Evolutionary conservation across 228 moss, liverwort and hornwort genomes (phyloP), one percentile per base, ranked within the genome.

Genomic region (Sphagnum magellanicum): DNA sequence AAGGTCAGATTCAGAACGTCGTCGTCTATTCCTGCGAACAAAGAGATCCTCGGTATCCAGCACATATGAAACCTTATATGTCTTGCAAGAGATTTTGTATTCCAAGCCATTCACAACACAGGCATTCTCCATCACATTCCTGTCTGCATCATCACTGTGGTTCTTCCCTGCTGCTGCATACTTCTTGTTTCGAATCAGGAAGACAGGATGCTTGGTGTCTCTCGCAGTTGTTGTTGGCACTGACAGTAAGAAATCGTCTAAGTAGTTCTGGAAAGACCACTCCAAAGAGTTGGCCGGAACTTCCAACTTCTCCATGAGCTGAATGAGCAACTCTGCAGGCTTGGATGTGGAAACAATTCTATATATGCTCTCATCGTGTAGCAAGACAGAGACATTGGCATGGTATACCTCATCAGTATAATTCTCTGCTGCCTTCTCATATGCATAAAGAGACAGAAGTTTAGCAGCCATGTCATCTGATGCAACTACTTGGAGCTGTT

Each of bases 271-370:
- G 63, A 86, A 86, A 14, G 70, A 49, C 53, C 52, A 72, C 70
- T 79, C 85, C 77, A 86, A 50, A 4, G 77, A 75, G 72, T 73
- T 81, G 14, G 76, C 67, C 51, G 85, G 69, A 32, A 81, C 71
- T 52, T 86, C 82, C 8, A 81, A 70, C 79, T 81, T 86, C 59
- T 86, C 85, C 85, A 82, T 86, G 49, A 86, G 66, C 74, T 86
- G 82, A 60, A 86, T 79, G 12, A 76, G 55, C 67, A 81, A 86
- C 53, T 77, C 71, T 16, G 51, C 74, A 49, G 79, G 68, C 68
- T 79, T 81, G 51, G 68, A 76, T 61, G 48, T 86, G 63, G 79
- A 76, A 70, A 76, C 85, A 72, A 86, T 79, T 71, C 85, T 76
- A 59, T 79, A 86, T 12, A 81, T 86, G 53, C 81, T 86, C 51